Conservation (phyloP, 2,329 filamentous ascomycete species). For the Fusarium neocosmosporiellum region DNA sequence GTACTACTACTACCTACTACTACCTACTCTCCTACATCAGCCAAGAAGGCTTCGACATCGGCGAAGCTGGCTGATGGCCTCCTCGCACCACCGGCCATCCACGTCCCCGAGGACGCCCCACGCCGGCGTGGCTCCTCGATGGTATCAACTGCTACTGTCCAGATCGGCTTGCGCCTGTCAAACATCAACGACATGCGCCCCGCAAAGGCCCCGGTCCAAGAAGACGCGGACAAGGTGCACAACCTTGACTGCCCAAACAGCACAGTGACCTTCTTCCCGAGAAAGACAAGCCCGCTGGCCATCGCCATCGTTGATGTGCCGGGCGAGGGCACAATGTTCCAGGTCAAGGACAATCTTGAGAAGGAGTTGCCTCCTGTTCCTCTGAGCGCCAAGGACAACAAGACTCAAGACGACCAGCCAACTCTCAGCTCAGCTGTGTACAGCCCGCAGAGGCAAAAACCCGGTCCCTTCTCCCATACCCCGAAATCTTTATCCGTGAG, state of each 20-base stretch:
- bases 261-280: conserved; percentile 27
- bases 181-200: conserved; percentile 63
- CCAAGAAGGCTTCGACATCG: conserved; percentile 10
- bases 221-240: conserved; percentile 48
- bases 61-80: conserved; percentile 22
- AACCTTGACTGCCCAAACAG: conserved; percentile 50
- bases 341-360: conserved; percentile 38
- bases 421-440: conserved; percentile 66
- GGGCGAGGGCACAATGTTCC: conserved; percentile 35
- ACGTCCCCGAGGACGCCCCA: conserved; percentile 51
- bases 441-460: conserved; percentile 48
- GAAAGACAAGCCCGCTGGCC: conserved; percentile 39
- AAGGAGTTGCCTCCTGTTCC: conserved; percentile 53
- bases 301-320: conserved; percentile 42
- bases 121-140: conserved; percentile 71
- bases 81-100: conserved; percentile 58
- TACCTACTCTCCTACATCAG: conserved; percentile 52
- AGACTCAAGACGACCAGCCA: conserved; percentile 43
- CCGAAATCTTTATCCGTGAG: conserved; percentile 29
- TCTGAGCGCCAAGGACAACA: conserved; percentile 30
- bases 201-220: conserved; percentile 32
- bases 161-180: conserved; percentile 77
- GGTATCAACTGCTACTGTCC: conserved; percentile 74
- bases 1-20: conserved; percentile 60
- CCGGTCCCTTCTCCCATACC: conserved; percentile 32